These are phyloP conservation scores for Prunus armeniaca DNA, from an alignment of 306 rosid species.

Conservation along the genomic window DNA sequence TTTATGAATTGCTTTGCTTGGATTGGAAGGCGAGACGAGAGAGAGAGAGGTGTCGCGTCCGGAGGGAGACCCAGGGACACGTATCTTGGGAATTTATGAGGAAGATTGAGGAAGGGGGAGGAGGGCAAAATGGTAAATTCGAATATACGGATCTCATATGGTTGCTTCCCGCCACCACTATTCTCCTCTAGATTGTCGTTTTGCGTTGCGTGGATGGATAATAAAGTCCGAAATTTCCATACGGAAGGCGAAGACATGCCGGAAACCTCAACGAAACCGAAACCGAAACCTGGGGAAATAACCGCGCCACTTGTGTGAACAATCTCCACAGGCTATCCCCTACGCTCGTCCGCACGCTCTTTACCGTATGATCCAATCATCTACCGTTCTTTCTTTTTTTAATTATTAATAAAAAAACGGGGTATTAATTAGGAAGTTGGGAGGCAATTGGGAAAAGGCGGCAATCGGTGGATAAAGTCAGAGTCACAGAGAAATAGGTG, in stretches of 20 bases:
- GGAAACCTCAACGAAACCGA: background rate
- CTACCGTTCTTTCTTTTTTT: no score
- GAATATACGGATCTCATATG: background rate
- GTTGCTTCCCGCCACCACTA: slow-evolving; percentile 37
- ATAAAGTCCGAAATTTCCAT: background rate
- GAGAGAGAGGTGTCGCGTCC: background rate
- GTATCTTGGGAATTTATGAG: background rate
- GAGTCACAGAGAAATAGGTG: background rate
- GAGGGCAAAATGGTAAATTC: slow-evolving; percentile 25
- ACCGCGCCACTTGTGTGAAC: background rate
- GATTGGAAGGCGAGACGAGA: slow-evolving; percentile 30
- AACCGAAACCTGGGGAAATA: background rate
- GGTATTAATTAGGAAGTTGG: background rate
- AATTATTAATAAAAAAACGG: no score
- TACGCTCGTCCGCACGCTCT: background rate
- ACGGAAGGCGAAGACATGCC: background rate
- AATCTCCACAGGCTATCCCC: background rate
- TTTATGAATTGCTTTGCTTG: slow-evolving; percentile 11
- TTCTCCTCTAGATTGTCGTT: background rate
- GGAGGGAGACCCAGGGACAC: background rate
- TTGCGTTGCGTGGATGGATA: background rate
- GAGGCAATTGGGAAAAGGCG: no score
- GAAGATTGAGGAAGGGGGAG: background rate
- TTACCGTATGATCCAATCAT: background rate
- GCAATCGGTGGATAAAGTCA: background rate